Evolutionary conservation across 495 filamentous ascomycete species (phyloP).

Genomic region (Endocarpon pusillum): DNA sequence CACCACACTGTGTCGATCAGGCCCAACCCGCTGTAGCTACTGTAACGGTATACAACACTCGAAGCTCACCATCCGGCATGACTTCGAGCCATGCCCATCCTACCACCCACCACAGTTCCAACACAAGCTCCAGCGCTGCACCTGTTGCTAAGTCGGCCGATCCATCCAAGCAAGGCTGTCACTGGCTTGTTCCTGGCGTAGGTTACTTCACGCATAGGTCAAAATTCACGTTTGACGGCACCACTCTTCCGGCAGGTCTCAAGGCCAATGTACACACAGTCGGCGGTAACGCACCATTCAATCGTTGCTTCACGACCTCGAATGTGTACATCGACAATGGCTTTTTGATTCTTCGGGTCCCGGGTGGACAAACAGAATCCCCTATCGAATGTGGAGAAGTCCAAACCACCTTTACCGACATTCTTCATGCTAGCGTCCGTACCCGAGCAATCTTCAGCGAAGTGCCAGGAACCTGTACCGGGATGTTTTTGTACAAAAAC

Average conservation of each 20-base stretch:
- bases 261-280: conserved; percentile 3
- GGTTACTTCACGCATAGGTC: conserved; percentile 5
- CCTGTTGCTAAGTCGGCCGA: no score
- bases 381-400: conserved; percentile 8
- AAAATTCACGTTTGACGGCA: conserved; percentile 4
- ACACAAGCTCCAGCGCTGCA: no score
- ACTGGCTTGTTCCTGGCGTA: conserved; percentile 4
- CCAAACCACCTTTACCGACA: conserved; percentile 3
- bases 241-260: conserved; percentile 3
- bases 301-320: conserved; percentile 1
- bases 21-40: no score
- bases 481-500: conserved; percentile 7
- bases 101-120: no score
- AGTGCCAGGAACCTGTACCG: conserved; percentile 6
- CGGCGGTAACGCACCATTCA: conserved; percentile 2
- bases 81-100: no score
- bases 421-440: conserved; percentile 10
- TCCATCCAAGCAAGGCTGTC: no score
- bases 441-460: conserved; percentile 7
- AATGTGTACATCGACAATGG: conserved; percentile 7
- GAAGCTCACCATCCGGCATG: no score
- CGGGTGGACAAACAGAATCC: conserved; percentile 7
- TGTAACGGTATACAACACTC: no score
- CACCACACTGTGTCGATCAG: no score
- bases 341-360: conserved; percentile 7